Percentiles rank a stretch among this genome's conserved stretches.
Conservation (phyloP, 768 basidiomycete species). For the Cytidiella melzeri region DNA sequence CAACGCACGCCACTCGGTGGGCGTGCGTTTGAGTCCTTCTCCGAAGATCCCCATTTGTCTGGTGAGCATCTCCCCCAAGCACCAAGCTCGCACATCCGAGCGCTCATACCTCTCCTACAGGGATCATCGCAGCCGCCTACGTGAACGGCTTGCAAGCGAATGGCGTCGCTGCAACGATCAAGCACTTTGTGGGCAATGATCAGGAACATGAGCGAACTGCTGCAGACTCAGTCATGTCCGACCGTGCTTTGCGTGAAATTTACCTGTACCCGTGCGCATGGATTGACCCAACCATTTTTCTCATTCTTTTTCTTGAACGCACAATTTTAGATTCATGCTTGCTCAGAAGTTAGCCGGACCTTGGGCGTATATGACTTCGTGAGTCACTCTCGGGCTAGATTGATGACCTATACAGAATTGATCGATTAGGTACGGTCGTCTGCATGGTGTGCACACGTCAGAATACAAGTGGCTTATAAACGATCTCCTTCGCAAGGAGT, state of each 20-base stretch:
- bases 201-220: constrained; percentile 68
- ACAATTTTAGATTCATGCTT: constrained; percentile 50
- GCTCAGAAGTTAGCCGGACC: constrained; percentile 59
- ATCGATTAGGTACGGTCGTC: constrained; percentile 34
- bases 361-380: constrained; percentile 66
- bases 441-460: constrained; percentile 38
- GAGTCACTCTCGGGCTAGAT: constrained; percentile 7
- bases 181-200: constrained; percentile 71
- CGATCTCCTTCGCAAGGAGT: constrained; percentile 41
- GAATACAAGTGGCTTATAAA: constrained; percentile 38
- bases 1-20: constrained; percentile 59
- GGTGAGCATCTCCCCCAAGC: constrained; percentile 29
- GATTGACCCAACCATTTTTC: constrained; percentile 1
- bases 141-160: constrained; percentile 62
- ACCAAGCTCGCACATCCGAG: neutral
- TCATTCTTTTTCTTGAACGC: constrained; percentile 1
- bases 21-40: constrained; percentile 65
- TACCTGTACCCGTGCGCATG: constrained; percentile 60
- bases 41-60: constrained; percentile 64
- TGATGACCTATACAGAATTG: constrained; percentile 5
- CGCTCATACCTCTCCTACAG: constrained; percentile 24
- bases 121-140: constrained; percentile 57
- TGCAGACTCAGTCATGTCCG: constrained; percentile 56
- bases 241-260: constrained; percentile 62
- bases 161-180: constrained; percentile 65